Base-by-base conservation (phyloP, 805 yeast species). In the Metschnikowia colocasiae region DNA sequence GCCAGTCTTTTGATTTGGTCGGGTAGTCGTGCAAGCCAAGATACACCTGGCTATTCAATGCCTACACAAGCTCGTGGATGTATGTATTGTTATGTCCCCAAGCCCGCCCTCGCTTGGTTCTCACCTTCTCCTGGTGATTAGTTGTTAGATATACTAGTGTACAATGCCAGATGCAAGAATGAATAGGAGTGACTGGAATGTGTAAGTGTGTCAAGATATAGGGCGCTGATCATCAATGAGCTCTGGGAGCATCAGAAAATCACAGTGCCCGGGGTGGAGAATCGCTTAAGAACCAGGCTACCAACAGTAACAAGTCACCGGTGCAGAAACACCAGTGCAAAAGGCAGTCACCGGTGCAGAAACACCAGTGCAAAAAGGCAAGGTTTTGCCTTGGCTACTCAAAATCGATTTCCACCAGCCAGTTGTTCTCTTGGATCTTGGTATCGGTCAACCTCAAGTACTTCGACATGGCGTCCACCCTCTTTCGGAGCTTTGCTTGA, bases 21-120 rank as follows among this genome's bases (percentile, higher is more conserved):
- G n/a, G n/a, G n/a, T n/a, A n/a, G n/a, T n/a, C n/a, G n/a, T n/a
- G n/a, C n/a, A n/a, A n/a, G n/a, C n/a, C n/a, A n/a, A n/a, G n/a
- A n/a, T n/a, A n/a, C n/a, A n/a, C n/a, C n/a, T n/a, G n/a, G n/a
- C n/a, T n/a, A n/a, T n/a, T n/a, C n/a, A n/a, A n/a, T n/a, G n/a
- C n/a, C n/a, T n/a, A 13, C 18, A 13, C 9, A 6, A 12, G 20
- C 12, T 23, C 9, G 13, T 12, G 7, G 38, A n/a, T 25, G 31
- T 18, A 13, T 25, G 8, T 9, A 34, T n/a, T 35, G 38, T 22
- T 39, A 27, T 19, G 34, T 39, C 34, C 42, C 26, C 33, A 29
- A 19, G 42, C 34, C 41, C 41, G 3, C 41, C 42, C 34, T 27
- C 34, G 25, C 42, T 12, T 39, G 42, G 42, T 27, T 19, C 34